A percentile compares a stretch with the other conserved stretches of the same genome.
Conservation (phyloP, 2,329 filamentous ascomycete genomes). For the Stemphylium beticola region DNA sequence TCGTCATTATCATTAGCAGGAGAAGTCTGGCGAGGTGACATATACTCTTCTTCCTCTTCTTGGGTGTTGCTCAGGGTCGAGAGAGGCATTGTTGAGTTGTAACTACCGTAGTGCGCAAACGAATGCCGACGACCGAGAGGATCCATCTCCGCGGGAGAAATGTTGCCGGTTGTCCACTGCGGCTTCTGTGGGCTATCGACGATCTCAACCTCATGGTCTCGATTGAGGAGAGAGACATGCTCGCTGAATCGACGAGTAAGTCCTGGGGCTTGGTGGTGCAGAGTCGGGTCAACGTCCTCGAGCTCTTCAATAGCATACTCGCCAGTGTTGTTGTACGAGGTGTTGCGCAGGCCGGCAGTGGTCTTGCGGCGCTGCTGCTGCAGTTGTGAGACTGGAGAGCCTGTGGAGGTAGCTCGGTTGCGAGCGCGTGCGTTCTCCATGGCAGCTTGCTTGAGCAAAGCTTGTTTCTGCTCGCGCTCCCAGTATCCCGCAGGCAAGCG, state of each 20-base stretch:
- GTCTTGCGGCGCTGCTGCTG: constrained; percentile 36
- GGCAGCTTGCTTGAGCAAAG: constrained; percentile 46
- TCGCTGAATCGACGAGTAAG: constrained; percentile 48
- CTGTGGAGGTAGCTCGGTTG: constrained; percentile 37
- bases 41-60: constrained; percentile 39
- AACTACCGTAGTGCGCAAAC: constrained; percentile 60
- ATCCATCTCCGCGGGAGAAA: constrained; percentile 28
- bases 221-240: constrained; percentile 31
- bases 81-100: constrained; percentile 31
- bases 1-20: constrained; percentile 63
- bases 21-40: constrained; percentile 33
- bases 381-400: constrained; percentile 34
- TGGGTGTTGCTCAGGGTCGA: constrained; percentile 40
- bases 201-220: constrained; percentile 33
- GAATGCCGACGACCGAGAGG: constrained; percentile 78
- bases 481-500: constrained; percentile 41
- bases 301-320: constrained; percentile 77
- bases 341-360: constrained; percentile 61
- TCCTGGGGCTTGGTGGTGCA: constrained; percentile 46
- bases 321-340: constrained; percentile 63
- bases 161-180: constrained; percentile 39
- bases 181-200: constrained; percentile 32
- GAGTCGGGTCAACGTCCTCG: constrained; percentile 66
- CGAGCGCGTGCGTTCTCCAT: constrained; percentile 45
- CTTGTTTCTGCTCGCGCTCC: constrained; percentile 42